Base-by-base conservation (phyloP, 163 green algal species). In the Chloroidium sp. region DNA sequence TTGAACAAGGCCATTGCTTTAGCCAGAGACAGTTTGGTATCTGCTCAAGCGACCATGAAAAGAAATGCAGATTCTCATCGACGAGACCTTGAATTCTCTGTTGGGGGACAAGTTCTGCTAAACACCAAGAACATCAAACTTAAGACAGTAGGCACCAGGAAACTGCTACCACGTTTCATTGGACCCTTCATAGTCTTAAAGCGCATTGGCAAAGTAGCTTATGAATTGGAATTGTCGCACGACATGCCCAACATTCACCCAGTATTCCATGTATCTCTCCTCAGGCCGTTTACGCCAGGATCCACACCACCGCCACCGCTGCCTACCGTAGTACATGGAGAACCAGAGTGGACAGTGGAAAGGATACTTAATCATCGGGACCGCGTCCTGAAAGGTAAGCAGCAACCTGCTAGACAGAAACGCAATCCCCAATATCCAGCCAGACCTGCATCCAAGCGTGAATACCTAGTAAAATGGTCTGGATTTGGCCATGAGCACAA, bases 31-130 rank as follows among this genome's bases (percentile, higher is more conserved):
- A 59, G 78, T 36, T 36, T 36, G 36, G 36, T 36, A 36, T 36
- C 36, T 36, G 36, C 83, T 59, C 81, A 86, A 64, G 12, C 75
- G 4, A 80, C 82, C 14, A 80, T 86, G 61, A 82, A 83, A 68
- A 0, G 62, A 12, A 77, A 83, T 80, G 82, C 78, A 36, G 74
- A 87, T 61, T 62, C 59, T 58, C 64, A 78, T 0, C 68, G 81
- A 1, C 59, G 69, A 36, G 68, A 82, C 2, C 62, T 79, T 3
- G 78, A 62, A 1, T 72, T 72, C 8, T 10, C 6, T 6, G 8
- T 6, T 6, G 64, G 64, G n/a, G n/a, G n/a, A 10, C 61, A 4
- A 75, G 2, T 74, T 77, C 3, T 59, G 8, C 3, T 1, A 8
- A 57, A 59, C 0, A 69, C 61, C 58, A 58, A n/a, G 57, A 86